Evolutionary conservation across 371 early-diverging fungal species (phyloP).

Genomic region (Rhizoclosmatium hyalinum): DNA sequence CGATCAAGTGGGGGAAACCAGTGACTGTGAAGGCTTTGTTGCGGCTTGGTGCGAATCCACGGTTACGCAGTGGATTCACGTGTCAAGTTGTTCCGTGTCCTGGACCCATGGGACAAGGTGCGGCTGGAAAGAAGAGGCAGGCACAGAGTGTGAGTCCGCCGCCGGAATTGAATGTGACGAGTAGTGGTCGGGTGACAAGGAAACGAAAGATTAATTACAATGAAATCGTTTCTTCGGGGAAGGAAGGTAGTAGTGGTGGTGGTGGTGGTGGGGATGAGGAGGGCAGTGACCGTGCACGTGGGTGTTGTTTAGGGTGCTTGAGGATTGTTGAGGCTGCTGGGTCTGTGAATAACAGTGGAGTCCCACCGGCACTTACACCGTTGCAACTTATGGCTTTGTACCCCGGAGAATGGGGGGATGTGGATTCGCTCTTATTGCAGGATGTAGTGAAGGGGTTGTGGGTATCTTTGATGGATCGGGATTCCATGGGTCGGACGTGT

Average conservation of each 20-base stretch:
- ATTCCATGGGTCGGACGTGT: background rate
- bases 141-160: background rate
- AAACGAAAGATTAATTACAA: conserved; percentile 3
- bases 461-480: conserved; percentile 5
- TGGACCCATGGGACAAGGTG: background rate
- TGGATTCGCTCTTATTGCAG: background rate
- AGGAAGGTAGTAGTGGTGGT: too few species aligned
- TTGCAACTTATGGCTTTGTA: conserved; percentile 8
- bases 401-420: conserved; percentile 6
- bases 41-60: background rate
- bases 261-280: background rate
- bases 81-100: conserved; percentile 10
- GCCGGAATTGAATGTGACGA: background rate
- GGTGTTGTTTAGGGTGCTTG: conserved; percentile 13
- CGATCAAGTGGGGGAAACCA: conserved; percentile 20
- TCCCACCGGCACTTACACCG: background rate
- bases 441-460: background rate
- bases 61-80: conserved; percentile 10
- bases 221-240: background rate
- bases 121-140: too few species aligned
- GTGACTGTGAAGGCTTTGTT: conserved; percentile 5
- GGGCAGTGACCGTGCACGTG: background rate
- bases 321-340: background rate
- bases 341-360: background rate
- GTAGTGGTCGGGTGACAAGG: background rate